Evolutionary conservation across 176 grass and related monocot genomes (phyloP), one percentile per base, ranked within the genome.

Genomic region (Paspalum notatum): DNA sequence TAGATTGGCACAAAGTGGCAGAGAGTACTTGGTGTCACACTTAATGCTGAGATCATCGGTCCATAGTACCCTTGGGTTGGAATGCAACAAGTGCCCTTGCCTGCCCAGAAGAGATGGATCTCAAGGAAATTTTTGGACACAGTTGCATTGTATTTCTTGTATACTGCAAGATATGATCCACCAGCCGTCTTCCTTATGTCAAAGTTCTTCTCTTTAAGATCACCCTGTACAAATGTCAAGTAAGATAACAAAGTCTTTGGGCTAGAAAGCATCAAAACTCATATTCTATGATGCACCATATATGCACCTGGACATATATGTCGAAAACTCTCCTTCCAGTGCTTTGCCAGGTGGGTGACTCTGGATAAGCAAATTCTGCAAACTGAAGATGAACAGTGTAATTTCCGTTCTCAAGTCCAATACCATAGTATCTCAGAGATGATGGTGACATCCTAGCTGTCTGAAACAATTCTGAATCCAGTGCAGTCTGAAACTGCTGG

Each of bases 51-150:
- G 56, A 97, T 83, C 58, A 82, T 81, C 46, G 90, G 80, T 12
- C 95, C 95, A 21, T 92, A 94, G 76, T 89, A 92, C 15, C 92
- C 92, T 87, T 91, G 86, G 13, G 42, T 81, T 45, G 92, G 92
- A 71, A 89, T 65, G 50, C 92, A 98, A 75, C 92, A 98, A 87
- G 92, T 98, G 42, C 95, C 95, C 66, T 94, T 98, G 44, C 90
- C 95, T 74, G 95, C 85, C 95, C 95, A 98, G 74, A 98, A 98
- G 37, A 98, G 87, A 92, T 98, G 95, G 60, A 98, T 89, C 83
- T 98, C 95, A 25, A 94, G 89, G 71, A 98, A 94, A 41, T 98
- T 98, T 68, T 81, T 89, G 37, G 90, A 88, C 49, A 98, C 88
- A 38, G 73, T 83, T 70, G 82, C 53, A 51, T 37, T 51, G 46